Percentiles rank a stretch among this genome's conserved stretches.
Evolutionary conservation across 805 yeast species (phyloP).

Genomic region (Metschnikowia similis): DNA sequence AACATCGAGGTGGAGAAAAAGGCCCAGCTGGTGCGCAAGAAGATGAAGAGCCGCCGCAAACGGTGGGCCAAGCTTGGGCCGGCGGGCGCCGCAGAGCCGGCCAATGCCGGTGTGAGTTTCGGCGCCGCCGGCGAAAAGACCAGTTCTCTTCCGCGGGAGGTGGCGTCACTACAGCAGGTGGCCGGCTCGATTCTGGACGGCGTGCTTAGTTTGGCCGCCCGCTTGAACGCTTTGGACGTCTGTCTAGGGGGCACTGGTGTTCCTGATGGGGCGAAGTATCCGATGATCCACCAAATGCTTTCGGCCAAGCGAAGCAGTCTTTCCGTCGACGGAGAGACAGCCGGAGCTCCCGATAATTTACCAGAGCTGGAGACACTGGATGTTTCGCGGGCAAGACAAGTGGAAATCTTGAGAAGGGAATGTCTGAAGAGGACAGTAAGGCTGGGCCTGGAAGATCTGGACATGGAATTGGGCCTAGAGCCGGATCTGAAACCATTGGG

Average conservation of each 20-base stretch:
- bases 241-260: conserved; percentile 4
- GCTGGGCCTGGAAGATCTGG: too few species aligned
- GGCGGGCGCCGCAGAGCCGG: neutral
- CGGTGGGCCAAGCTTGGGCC: neutral
- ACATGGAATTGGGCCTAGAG: too few species aligned
- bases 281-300: conserved; percentile 2
- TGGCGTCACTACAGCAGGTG: neutral
- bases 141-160: neutral
- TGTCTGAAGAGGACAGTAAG: too few species aligned
- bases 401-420: too few species aligned
- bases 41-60: neutral
- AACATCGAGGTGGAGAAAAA: conserved; percentile 34
- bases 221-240: conserved; percentile 6
- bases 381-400: too few species aligned
- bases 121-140: neutral
- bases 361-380: too few species aligned
- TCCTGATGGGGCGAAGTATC: conserved; percentile 9
- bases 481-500: too few species aligned
- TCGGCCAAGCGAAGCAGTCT: too few species aligned
- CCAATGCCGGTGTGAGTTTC: neutral
- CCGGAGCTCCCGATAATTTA: too few species aligned
- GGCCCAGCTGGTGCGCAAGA: neutral
- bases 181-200: neutral
- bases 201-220: conserved; percentile 3
- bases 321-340: too few species aligned